These are phyloP conservation scores for Aspergillus avenaceus DNA, from an alignment of 495 filamentous ascomycete species.

Conservation along the genomic window DNA sequence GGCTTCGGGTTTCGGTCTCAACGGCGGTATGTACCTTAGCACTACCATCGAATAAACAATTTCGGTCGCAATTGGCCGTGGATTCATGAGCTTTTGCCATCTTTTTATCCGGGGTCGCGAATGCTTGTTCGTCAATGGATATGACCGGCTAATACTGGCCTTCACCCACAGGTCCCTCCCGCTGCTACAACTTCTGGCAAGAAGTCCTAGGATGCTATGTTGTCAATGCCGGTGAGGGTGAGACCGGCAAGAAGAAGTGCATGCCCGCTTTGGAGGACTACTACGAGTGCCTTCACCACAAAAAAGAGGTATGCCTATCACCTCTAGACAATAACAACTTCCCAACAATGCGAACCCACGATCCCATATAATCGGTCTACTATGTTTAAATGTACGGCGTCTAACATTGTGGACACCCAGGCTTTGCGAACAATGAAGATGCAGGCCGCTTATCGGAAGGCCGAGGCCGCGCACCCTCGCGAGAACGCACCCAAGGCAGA, in stretches of 20 bases:
- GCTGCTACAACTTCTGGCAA: conserved; percentile 99
- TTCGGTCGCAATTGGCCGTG: conserved; percentile 2
- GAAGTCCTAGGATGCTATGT: conserved; percentile 88
- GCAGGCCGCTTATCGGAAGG: conserved; percentile 83
- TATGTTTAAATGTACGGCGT: too few species aligned
- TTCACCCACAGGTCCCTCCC: conserved; percentile 62
- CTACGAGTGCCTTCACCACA: conserved; percentile 97
- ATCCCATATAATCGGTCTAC: background rate
- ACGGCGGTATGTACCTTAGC: conserved; percentile 59
- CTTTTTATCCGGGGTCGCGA: conserved; percentile 1
- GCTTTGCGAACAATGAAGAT: conserved; percentile 70
- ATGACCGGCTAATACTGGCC: conserved; percentile 21
- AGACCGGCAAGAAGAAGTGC: conserved; percentile 87
- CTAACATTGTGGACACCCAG: conserved; percentile 37
- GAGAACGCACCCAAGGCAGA: conserved; percentile 72
- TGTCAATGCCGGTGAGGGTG: conserved; percentile 68
- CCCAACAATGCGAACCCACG: conserved; percentile 5
- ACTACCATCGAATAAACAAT: background rate
- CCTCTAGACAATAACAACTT: background rate
- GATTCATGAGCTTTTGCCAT: background rate
- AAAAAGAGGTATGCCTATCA: conserved; percentile 77
- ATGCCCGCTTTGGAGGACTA: conserved; percentile 88
- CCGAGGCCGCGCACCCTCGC: conserved; percentile 67
- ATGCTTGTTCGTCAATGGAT: conserved; percentile 13
- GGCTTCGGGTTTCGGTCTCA: conserved; percentile 79